Evolutionary conservation across 352 stramenopile genomes (phyloP), one percentile per base, ranked within the genome.

Genomic region (Pythium angustatum): DNA sequence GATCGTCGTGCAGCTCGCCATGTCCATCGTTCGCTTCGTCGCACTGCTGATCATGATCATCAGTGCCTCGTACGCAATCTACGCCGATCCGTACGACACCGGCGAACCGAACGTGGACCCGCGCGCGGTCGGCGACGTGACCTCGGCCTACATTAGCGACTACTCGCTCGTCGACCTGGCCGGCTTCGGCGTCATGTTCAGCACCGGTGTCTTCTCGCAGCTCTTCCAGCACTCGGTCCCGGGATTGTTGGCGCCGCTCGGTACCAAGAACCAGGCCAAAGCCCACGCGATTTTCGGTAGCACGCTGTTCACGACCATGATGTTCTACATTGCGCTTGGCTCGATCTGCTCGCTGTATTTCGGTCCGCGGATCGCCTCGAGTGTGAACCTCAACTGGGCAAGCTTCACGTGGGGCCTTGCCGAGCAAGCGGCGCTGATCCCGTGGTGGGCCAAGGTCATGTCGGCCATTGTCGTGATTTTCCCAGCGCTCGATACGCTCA

Each of bases 151-250:
- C 47, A 45, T 90, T 26, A 91, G 85, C 62, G 68, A 87, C 28
- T 82, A 79, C 57, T 79, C 75, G 17, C 72, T 88, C n/a, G 72
- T 86, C 7, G 79, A 94, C 56, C 75, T 88, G 26, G 60, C 72
- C 12, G 88, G 89, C 9, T 96, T 97, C 66, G 87, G 89, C 19
- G 73, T 97, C 44, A 93, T 96, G 73, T 97, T 97, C 68, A 93
- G 79, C 62, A 97, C 90, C 3, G 78, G 78, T 19, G 85, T 97
- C 21, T 97, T 97, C 73, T 94, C 83, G 21, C 90, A 75, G 52
- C 72, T 97, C 15, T 97, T 97, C 60, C 90, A 97, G 64, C 89
- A 97, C 76, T 96, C 87, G 8, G 89, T 97, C 19, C 90, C 90
- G 0, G 88, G 88, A 15, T 73, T 97, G 33, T 60, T 97, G 10